These are phyloP conservation scores for Trichoderma sp. DNA, from an alignment of 2,329 filamentous ascomycete genomes.

Conservation along the genomic window DNA sequence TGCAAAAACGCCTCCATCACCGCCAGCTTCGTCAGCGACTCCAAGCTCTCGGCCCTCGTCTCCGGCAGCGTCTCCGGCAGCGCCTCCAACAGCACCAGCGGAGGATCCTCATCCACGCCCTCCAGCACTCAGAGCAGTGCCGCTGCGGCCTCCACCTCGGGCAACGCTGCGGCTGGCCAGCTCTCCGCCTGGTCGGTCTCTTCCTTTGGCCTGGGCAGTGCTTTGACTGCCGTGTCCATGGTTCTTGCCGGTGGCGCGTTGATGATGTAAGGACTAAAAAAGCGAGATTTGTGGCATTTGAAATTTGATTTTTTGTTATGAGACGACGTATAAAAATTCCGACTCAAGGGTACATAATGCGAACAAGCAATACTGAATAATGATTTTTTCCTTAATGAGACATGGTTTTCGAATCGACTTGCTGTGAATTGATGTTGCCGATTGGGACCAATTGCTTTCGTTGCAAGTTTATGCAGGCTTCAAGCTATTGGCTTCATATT, in stretches of 20 bases:
- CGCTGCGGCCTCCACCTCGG: constrained; percentile 29
- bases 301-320: not conserved
- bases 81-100: constrained; percentile 15
- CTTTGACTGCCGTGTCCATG: constrained; percentile 35
- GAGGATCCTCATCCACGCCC: constrained; percentile 15
- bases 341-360: constrained; percentile 5
- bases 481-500: no score
- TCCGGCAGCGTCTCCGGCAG: constrained; percentile 19
- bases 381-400: not conserved
- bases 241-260: constrained; percentile 36
- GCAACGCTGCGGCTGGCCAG: constrained; percentile 32
- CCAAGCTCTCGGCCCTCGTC: constrained; percentile 40
- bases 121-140: constrained; percentile 29
- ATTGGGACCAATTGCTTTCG: not conserved
- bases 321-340: not conserved
- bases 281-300: not conserved
- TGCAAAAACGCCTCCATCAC: constrained; percentile 43
- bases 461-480: not conserved
- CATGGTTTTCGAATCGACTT: not conserved
- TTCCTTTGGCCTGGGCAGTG: constrained; percentile 29
- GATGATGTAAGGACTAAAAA: constrained; percentile 29
- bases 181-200: constrained; percentile 31
- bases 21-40: constrained; percentile 38
- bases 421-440: not conserved
- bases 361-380: constrained; percentile 1